phyloP scores from a whole-genome alignment of 2,329 filamentous ascomycete genomes.

The Trichothecium roseum region DNA sequence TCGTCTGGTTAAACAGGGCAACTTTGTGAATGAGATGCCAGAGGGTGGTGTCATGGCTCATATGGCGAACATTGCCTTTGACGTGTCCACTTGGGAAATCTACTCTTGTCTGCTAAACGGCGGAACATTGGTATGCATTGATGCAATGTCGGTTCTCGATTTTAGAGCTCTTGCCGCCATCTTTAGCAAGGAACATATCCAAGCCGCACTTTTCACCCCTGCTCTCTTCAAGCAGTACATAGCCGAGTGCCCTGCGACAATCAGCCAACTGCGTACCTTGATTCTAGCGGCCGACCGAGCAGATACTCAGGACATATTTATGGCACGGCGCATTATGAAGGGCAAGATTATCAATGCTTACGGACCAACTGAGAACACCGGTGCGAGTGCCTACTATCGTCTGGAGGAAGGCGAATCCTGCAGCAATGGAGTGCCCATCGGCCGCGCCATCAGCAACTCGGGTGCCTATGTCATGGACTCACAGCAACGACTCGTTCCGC shows the following conservation, averaged over 20 bases:
- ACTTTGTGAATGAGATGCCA: conserved; percentile 5
- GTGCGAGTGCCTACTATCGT: conserved; percentile 8
- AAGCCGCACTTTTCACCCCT: conserved; percentile 5
- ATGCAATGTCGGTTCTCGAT: conserved; percentile 7
- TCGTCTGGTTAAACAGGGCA: conserved; percentile 5
- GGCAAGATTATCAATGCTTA: conserved; percentile 10
- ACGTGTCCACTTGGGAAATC: conserved; percentile 10
- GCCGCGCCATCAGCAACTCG: conserved; percentile 11
- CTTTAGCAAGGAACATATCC: conserved; percentile 5
- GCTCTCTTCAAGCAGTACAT: conserved; percentile 9
- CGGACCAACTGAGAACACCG: conserved; percentile 13
- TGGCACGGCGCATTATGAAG: neutral
- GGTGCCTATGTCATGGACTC: conserved; percentile 11
- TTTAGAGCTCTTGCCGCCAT: conserved; percentile 4
- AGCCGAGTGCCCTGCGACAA: neutral
- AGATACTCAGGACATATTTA: conserved; percentile 5
- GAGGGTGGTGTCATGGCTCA: conserved; percentile 6
- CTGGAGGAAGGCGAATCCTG: conserved; percentile 1
- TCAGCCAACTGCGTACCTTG: conserved; percentile 6
- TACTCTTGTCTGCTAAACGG: conserved; percentile 10
- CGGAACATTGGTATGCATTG: conserved; percentile 10
- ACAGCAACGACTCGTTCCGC: conserved; percentile 8
- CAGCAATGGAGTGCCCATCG: conserved; percentile 12
- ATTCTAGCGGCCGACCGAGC: conserved; percentile 8
- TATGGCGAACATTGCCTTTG: conserved; percentile 11